Conservation (phyloP, 164 flowering plant species). For the Houttuynia cordata region DNA sequence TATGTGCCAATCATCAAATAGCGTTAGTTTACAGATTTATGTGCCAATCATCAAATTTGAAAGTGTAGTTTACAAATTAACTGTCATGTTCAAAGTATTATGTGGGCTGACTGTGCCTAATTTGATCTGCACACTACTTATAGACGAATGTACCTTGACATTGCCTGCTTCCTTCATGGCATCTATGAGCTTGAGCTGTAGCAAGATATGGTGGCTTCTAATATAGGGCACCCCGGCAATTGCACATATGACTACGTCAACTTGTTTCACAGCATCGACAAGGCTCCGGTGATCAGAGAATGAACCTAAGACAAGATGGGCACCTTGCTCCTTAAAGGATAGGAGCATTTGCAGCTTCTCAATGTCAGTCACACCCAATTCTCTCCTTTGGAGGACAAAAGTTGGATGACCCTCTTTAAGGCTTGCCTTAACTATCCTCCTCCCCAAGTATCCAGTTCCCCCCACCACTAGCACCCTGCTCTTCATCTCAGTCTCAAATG, state of each 20-base stretch:
- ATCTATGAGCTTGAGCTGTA: slow-evolving; percentile 58
- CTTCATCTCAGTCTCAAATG: slow-evolving; percentile 4
- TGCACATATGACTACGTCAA: slow-evolving; percentile 54
- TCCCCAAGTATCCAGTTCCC: slow-evolving; percentile 63
- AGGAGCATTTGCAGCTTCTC: slow-evolving; percentile 47
- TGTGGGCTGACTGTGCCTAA: no score
- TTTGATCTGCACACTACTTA: slow-evolving; percentile 11
- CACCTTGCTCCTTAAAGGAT: slow-evolving; percentile 46
- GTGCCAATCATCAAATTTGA: no score
- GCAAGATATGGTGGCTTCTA: slow-evolving; percentile 41
- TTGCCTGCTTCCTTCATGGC: slow-evolving; percentile 71
- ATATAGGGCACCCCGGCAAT: slow-evolving; percentile 48
- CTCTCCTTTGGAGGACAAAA: slow-evolving; percentile 36
- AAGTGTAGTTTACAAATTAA: no score
- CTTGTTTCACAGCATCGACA: slow-evolving; percentile 51
- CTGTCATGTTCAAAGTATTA: no score
- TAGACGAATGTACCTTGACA: slow-evolving; percentile 35
- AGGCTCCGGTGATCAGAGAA: slow-evolving; percentile 47
- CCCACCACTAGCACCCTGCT: slow-evolving; percentile 53
- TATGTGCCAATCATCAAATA: no score
- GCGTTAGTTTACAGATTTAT: no score
- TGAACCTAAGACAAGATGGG: slow-evolving; percentile 35
- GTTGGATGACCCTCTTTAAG: slow-evolving; percentile 41
- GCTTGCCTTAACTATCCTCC: slow-evolving; percentile 55
- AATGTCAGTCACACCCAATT: slow-evolving; percentile 29